phyloP scores from a whole-genome alignment of 257 asterid genomes.

The Penstemon eatonii region DNA sequence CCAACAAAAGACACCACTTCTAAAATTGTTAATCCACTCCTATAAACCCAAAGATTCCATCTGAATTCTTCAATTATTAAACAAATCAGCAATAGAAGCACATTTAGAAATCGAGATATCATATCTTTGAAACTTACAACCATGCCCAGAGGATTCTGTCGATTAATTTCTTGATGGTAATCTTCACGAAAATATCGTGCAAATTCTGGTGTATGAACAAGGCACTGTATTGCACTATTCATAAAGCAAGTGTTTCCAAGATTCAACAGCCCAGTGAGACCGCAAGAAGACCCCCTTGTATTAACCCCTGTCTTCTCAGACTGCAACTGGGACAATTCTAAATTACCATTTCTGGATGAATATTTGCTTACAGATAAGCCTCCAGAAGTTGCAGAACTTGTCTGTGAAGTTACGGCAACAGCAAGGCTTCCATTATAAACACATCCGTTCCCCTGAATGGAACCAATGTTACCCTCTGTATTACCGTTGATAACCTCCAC shows the following conservation, averaged over 20 bases:
- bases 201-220: constrained; percentile 96
- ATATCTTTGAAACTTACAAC: constrained; percentile 72
- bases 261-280: constrained; percentile 91
- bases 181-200: constrained; percentile 93
- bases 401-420: constrained; percentile 51
- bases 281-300: constrained; percentile 92
- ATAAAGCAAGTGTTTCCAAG: constrained; percentile 98
- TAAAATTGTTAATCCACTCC: constrained; percentile 5
- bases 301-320: constrained; percentile 80
- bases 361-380: constrained; percentile 64
- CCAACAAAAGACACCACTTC: constrained; percentile 21
- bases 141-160: constrained; percentile 98
- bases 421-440: constrained; percentile 56
- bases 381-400: constrained; percentile 58
- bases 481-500: constrained; percentile 63
- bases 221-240: constrained; percentile 99
- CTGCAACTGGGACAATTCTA: constrained; percentile 52
- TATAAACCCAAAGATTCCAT: not conserved
- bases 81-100: constrained; percentile 5
- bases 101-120: constrained; percentile 7
- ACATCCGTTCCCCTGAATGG: constrained; percentile 69
- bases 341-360: constrained; percentile 76
- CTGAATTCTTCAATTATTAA: not conserved
- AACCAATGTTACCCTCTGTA: constrained; percentile 46
- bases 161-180: constrained; percentile 93